phyloP scores from a whole-genome alignment of 495 filamentous ascomycete species.

The Neurospora sp. region DNA sequence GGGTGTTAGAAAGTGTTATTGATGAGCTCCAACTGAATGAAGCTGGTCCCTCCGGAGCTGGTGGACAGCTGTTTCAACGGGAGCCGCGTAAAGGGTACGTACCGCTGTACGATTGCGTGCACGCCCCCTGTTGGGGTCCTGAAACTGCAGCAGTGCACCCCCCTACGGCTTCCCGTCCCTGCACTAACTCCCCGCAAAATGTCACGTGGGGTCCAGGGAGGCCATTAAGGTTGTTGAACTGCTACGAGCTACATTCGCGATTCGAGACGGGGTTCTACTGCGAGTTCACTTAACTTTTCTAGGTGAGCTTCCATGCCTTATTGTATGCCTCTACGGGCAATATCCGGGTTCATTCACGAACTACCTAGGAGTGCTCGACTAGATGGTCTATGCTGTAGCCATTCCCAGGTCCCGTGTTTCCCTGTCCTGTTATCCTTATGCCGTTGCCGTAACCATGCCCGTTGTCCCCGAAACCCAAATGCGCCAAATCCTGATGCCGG shows the following conservation, averaged over 20 bases:
- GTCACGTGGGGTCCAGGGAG: background rate
- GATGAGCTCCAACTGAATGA: background rate
- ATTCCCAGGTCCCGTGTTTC: background rate
- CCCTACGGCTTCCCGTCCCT: background rate
- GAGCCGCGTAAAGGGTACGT: background rate
- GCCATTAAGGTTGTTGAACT: background rate
- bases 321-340: background rate
- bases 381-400: background rate
- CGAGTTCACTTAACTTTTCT: background rate
- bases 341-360: background rate
- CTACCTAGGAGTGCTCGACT: background rate
- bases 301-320: background rate
- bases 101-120: background rate
- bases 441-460: background rate
- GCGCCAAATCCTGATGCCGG: slow-evolving; percentile 30
- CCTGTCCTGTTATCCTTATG: background rate
- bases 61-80: background rate
- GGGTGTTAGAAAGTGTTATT: background rate
- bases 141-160: background rate
- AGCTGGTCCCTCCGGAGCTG: background rate
- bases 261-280: background rate
- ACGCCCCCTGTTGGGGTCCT: background rate
- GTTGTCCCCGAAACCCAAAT: slow-evolving; percentile 19
- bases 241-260: background rate
- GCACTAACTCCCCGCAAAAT: background rate